Base-by-base conservation (phyloP, 164 flowering plant genomes). In the Liriodendron chinense region DNA sequence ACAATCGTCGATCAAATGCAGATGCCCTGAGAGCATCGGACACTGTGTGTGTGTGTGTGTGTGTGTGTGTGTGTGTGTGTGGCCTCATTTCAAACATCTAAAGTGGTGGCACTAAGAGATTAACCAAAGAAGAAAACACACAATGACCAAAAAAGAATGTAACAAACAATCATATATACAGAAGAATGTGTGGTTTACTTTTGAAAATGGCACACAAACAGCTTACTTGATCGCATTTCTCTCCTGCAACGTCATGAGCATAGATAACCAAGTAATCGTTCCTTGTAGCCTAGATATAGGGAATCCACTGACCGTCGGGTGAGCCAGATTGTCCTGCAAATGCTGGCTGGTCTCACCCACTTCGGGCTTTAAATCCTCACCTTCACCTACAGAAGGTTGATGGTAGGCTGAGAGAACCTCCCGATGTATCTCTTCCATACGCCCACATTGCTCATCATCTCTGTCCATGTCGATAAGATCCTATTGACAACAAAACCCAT, bases 391-490 rank as follows among this genome's bases (percentile, higher is more conserved):
- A 10, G 78, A 69, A 57, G 81, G 72, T 75, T 88, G 96, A 79
- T 88, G 81, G 71, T 93, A 91, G 28, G 90, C 91, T 16, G 88
- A 66, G 4, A 68, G 83, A 80, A 93, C 68, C 70, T 75, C 83
- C 65, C 78, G 47, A 77, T 89, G 82, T 62, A 89, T 86, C 72
- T 87, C 97, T 72, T 86, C 89, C 86, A 91, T 63, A 77, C 72
- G 80, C 70, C 96, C 94, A 74, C 43, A 20, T 26, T 78, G 83
- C 68, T 91, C 96, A 80, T 96, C 97, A 70, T 78, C 72, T 75
- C 85, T 75, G 80, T 96, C 99, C 97, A 96, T 85, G 65, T 94
- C 94, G 49, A 93, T 90, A 21, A 93, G 82, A 69, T 81, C 87
- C 99, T 95, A 82, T 12, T 73, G 21, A 24, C n/a, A 50, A 56